These are phyloP conservation scores for Lolium multiflorum DNA, from an alignment of 176 grass and related monocot species.

Conservation along the genomic window DNA sequence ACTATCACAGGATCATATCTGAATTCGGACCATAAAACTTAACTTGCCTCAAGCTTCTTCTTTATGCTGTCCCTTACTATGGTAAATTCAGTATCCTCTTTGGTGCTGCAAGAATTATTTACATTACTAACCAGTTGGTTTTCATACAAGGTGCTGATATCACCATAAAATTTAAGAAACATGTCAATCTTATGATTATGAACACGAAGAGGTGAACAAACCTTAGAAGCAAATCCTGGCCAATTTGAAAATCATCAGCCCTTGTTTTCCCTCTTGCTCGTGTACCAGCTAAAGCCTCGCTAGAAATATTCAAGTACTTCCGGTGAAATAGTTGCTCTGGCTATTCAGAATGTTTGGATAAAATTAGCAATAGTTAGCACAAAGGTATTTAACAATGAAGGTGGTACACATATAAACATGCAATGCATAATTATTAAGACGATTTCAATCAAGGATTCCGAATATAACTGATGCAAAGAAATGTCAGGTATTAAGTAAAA, in stretches of 20 bases:
- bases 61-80: slow-evolving; percentile 91
- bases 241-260: slow-evolving; percentile 76
- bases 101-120: slow-evolving; percentile 59
- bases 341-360: slow-evolving; percentile 89
- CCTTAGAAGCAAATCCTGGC: slow-evolving; percentile 94
- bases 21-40: slow-evolving; percentile 31
- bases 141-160: slow-evolving; percentile 9
- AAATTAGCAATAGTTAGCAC: slow-evolving; percentile 72
- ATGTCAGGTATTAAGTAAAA: neutral
- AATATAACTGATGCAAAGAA: neutral
- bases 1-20: neutral
- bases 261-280: slow-evolving; percentile 78
- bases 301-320: slow-evolving; percentile 91
- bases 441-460: neutral
- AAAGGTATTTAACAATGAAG: neutral
- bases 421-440: neutral
- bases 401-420: neutral
- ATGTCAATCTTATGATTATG: neutral
- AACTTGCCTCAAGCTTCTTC: slow-evolving; percentile 83
- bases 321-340: slow-evolving; percentile 99
- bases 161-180: neutral
- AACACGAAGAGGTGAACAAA: slow-evolving; percentile 42
- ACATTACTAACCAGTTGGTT: slow-evolving; percentile 20
- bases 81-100: slow-evolving; percentile 93
- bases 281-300: slow-evolving; percentile 96